These are phyloP conservation scores for Carallia pectinifolia DNA, from an alignment of 345 rosid genomes.

Conservation along the genomic window DNA sequence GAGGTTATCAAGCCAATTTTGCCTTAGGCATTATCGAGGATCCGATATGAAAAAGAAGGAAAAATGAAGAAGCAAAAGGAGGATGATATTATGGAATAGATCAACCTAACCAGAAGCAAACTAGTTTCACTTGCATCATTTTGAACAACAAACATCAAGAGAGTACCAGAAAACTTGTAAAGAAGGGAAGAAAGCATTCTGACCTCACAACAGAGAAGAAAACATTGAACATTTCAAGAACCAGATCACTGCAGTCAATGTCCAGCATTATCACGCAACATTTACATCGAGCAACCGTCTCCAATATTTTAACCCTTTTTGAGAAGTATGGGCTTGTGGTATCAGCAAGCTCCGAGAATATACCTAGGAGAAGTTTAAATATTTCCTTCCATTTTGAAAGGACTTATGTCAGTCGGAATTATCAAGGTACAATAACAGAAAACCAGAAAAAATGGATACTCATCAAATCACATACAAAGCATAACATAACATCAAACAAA, in stretches of 20 bases:
- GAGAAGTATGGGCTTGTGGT: constrained; percentile 67
- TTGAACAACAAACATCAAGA: neutral
- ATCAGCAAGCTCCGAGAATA: constrained; percentile 69
- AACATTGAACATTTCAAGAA: constrained; percentile 67
- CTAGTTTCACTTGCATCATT: neutral
- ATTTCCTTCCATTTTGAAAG: constrained; percentile 51
- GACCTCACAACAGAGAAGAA: constrained; percentile 86
- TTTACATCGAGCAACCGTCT: constrained; percentile 69
- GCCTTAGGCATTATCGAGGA: neutral
- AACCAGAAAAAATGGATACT: neutral
- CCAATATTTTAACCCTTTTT: constrained; percentile 76
- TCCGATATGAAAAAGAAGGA: neutral
- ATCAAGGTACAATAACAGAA: neutral
- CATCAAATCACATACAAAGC: constrained; percentile 23
- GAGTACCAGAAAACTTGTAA: neutral
- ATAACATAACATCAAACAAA: constrained; percentile 47
- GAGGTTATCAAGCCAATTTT: neutral
- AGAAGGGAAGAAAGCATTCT: constrained; percentile 14
- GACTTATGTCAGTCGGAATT: constrained; percentile 2
- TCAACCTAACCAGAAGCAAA: neutral
- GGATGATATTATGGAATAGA: neutral
- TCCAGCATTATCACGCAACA: constrained; percentile 82
- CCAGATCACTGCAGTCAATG: constrained; percentile 59
- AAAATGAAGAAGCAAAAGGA: neutral
- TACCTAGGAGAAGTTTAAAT: constrained; percentile 57